phyloP scores from a whole-genome alignment of 2,329 filamentous ascomycete species.

The Xylariaceae sp. region DNA sequence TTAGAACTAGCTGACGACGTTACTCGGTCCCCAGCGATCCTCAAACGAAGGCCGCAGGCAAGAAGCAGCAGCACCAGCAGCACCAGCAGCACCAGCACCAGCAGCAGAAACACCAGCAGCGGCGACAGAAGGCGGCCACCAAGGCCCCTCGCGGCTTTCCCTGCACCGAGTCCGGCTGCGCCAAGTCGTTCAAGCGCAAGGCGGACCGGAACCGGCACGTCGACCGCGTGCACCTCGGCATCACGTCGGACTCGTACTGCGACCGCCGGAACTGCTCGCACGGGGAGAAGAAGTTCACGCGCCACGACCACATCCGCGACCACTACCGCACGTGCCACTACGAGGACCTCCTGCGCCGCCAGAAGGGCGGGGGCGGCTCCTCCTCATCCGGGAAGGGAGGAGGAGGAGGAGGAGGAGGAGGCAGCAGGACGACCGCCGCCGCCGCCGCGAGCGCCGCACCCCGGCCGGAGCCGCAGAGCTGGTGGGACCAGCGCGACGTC shows the following conservation, averaged over 20 bases:
- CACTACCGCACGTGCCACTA: slow-evolving; percentile 49
- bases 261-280: slow-evolving; percentile 45
- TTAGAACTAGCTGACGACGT: too few species aligned
- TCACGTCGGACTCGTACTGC: slow-evolving; percentile 39
- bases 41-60: too few species aligned
- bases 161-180: slow-evolving; percentile 9
- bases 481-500: slow-evolving; percentile 33
- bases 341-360: slow-evolving; percentile 33
- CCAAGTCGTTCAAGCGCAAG: slow-evolving; percentile 36
- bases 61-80: neutral
- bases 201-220: slow-evolving; percentile 50
- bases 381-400: neutral
- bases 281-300: slow-evolving; percentile 37
- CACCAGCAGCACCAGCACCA: neutral
- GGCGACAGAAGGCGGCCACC: neutral
- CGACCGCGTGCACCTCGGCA: slow-evolving; percentile 38
- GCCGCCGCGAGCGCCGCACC: too few species aligned
- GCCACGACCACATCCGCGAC: slow-evolving; percentile 50
- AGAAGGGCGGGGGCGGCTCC: slow-evolving; percentile 6
- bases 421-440: too few species aligned
- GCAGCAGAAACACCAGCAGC: neutral
- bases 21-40: too few species aligned
- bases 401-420: slow-evolving; percentile 20
- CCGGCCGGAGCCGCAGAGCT: too few species aligned
- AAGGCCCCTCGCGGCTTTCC: slow-evolving; percentile 5